A percentile compares a stretch with the other conserved stretches of the same genome.
Conservation (phyloP, 2,329 filamentous ascomycete genomes). For the Endocalyx cinctus region DNA sequence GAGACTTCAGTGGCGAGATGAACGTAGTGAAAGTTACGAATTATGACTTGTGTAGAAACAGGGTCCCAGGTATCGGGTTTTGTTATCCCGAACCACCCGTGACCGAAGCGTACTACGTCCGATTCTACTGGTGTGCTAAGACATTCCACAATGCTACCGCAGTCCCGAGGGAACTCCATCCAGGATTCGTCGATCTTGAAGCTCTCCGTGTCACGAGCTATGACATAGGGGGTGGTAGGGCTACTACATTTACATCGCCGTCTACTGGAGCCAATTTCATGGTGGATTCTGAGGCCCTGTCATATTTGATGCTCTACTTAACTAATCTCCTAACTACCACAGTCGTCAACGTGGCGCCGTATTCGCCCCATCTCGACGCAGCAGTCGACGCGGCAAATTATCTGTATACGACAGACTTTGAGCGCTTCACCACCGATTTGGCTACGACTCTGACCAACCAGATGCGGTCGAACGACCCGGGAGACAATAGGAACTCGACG, state of each 20-base stretch:
- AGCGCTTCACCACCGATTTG: conserved; percentile 7
- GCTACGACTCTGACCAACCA: conserved; percentile 10
- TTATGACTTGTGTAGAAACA: neutral
- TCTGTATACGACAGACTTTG: conserved; percentile 8
- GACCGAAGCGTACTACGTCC: no score
- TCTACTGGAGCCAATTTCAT: no score
- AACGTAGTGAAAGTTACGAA: no score
- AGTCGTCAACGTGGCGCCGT: no score
- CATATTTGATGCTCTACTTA: no score
- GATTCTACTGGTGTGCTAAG: neutral
- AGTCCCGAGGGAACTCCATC: neutral
- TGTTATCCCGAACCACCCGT: no score
- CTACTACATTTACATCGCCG: no score
- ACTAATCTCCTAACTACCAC: no score
- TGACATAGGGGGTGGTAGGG: no score
- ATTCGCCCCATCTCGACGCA: no score
- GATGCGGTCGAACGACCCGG: conserved; percentile 8
- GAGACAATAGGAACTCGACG: conserved; percentile 11
- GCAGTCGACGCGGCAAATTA: conserved; percentile 4
- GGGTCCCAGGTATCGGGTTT: neutral
- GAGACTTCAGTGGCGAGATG: no score
- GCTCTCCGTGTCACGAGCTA: neutral
- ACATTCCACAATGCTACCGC: neutral
- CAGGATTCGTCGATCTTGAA: neutral
- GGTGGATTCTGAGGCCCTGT: no score